Conservation (phyloP, 176 grass and related monocot species). For the Tillandsia leiboldiana region DNA sequence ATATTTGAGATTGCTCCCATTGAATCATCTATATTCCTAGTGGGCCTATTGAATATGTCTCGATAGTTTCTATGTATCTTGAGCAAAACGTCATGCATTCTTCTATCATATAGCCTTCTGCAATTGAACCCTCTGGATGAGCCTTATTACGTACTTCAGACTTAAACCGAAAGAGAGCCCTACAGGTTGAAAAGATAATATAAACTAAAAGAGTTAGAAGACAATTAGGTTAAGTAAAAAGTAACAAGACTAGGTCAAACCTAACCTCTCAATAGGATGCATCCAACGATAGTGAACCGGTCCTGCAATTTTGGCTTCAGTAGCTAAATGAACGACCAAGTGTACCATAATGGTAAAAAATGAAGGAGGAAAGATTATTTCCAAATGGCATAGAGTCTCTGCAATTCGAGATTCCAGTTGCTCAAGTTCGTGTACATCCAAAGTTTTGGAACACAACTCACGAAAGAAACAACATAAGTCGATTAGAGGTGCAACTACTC, state of each 20-base stretch:
- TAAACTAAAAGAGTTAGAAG: background rate
- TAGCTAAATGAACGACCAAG: background rate
- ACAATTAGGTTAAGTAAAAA: background rate
- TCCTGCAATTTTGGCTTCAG: background rate
- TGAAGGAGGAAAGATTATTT: background rate
- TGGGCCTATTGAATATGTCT: background rate
- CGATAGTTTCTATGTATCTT: background rate
- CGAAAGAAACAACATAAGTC: no score
- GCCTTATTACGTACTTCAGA: background rate
- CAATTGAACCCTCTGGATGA: background rate
- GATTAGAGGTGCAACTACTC: no score
- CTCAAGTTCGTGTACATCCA: background rate
- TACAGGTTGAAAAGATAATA: background rate
- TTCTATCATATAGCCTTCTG: background rate
- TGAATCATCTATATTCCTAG: background rate
- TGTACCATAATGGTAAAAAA: background rate
- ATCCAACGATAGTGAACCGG: background rate
- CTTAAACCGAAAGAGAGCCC: background rate
- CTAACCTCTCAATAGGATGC: background rate
- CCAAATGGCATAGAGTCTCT: slow-evolving; percentile 18
- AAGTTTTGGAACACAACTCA: no score
- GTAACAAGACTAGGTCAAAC: background rate
- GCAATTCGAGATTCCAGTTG: slow-evolving; percentile 13
- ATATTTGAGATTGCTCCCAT: background rate
- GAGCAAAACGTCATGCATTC: background rate